Evolutionary conservation across 1,139 yeast species (phyloP), one percentile per base, ranked within the genome.

Genomic region (Suhomyces coccinellae): DNA sequence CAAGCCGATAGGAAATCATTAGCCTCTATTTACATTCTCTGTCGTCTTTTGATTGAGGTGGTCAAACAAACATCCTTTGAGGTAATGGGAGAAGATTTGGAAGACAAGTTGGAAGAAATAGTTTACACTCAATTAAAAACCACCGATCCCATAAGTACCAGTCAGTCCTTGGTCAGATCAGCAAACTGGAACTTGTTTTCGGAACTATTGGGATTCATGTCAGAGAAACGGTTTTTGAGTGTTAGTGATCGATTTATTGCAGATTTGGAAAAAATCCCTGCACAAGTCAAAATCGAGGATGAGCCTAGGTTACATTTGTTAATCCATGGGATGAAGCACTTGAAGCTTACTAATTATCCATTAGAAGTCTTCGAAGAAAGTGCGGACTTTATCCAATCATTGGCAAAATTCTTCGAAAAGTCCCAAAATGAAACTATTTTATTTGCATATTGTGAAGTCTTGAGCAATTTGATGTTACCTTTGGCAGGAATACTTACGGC

Each of bases 181-280:
- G 91, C 97, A 0, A 95, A 93, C 60, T 93, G 99, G 99, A 87
- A 87, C 57, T 73, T 91, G 30, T 85, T 95, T 63, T 96, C 98
- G 0, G 90, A 88, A 52, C 69, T 95, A 6, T 68, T 95, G 35
- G 99, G 99, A 1, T 84, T 82, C 53, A 90, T 95, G 96, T 87
- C 97, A 0, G 85, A 81, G 40, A 82, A 83, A 49, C 73, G 95
- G 44, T 90, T 95, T 56, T 65, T 88, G 14, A 83, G 90, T 48
- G 98, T 95, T 1, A 88, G 95, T 58, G 99, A 95, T 62, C 73
- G 97, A 44, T 95, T 95, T 58, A 87, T 93, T 46, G 95, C 96
- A 0, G 98, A 91, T 57, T 67, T 95, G 42, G 99, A 93, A 59
- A 88, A 86, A 56, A 72, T 85, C 1, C 95, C 95, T 3, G 48